Percentiles rank a stretch among this genome's conserved stretches.
These are phyloP conservation scores for Lachnellula suecica DNA, from an alignment of 2,329 filamentous ascomycete species.

Conservation along the genomic window DNA sequence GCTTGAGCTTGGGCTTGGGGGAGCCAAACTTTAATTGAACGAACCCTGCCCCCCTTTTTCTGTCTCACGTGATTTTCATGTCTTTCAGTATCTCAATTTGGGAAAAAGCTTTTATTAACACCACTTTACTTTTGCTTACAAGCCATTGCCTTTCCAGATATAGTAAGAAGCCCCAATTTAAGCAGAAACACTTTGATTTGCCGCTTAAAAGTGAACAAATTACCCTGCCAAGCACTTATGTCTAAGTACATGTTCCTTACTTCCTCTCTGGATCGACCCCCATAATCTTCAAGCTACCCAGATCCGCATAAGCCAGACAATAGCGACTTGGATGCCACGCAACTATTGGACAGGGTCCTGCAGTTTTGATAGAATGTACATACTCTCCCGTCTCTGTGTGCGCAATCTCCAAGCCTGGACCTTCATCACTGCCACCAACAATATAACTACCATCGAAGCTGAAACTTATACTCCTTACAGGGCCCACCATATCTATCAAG, in stretches of 20 bases:
- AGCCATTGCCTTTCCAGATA: too few species aligned
- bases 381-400: conserved; percentile 74
- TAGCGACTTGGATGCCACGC: conserved; percentile 77
- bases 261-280: conserved; percentile 33
- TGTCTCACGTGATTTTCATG: too few species aligned
- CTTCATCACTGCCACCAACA: conserved; percentile 73
- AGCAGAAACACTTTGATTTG: too few species aligned
- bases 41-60: too few species aligned
- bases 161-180: too few species aligned
- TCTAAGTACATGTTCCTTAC: conserved; percentile 13
- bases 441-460: conserved; percentile 77
- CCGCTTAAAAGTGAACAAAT: too few species aligned
- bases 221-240: too few species aligned
- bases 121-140: too few species aligned
- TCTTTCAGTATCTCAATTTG: too few species aligned
- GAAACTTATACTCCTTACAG: conserved; percentile 70
- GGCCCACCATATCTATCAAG: conserved; percentile 65
- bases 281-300: conserved; percentile 63
- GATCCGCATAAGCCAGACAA: conserved; percentile 71
- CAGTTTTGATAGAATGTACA: conserved; percentile 70
- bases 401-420: conserved; percentile 64
- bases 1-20: neutral
- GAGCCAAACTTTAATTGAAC: too few species aligned
- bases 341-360: conserved; percentile 62
- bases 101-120: too few species aligned